These are phyloP conservation scores for Sporisorium sorghi DNA, from an alignment of 1,284 basidiomycete genomes.

Conservation along the genomic window DNA sequence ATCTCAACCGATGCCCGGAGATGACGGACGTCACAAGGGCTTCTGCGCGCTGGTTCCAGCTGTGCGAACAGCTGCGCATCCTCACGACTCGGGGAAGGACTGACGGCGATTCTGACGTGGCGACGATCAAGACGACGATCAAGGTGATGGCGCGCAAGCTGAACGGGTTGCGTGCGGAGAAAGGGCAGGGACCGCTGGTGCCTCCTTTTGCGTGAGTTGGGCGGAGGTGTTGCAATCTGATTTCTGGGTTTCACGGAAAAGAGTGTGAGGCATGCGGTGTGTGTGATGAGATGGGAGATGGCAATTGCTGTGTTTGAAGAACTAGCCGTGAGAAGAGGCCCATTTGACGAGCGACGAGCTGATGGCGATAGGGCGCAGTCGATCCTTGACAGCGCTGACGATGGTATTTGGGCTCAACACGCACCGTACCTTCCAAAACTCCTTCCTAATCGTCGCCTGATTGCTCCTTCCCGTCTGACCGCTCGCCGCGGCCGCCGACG, in stretches of 20 bases:
- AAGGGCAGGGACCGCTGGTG: constrained; percentile 17
- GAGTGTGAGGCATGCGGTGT: background rate
- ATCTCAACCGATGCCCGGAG: constrained; percentile 35
- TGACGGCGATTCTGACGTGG: constrained; percentile 35
- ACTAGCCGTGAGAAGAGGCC: constrained; percentile 37
- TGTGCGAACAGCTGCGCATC: constrained; percentile 33
- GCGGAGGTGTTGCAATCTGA: background rate
- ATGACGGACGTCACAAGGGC: constrained; percentile 38
- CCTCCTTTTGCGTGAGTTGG: constrained; percentile 22
- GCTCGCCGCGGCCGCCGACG: constrained; percentile 1
- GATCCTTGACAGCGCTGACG: constrained; percentile 32
- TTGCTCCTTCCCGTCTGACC: constrained; percentile 20
- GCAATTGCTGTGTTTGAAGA: no score
- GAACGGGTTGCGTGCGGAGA: constrained; percentile 18
- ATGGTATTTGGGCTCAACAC: constrained; percentile 17
- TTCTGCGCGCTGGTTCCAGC: constrained; percentile 37
- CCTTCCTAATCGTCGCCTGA: constrained; percentile 40
- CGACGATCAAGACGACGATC: constrained; percentile 40
- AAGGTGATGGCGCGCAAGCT: constrained; percentile 42
- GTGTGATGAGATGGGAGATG: background rate
- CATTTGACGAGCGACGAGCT: constrained; percentile 41
- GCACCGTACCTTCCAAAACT: constrained; percentile 47
- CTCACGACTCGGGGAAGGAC: constrained; percentile 18
- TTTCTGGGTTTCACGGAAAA: no score
- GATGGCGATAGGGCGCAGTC: constrained; percentile 16